Evolutionary conservation across 2,329 filamentous ascomycete species (phyloP), one percentile per base, ranked within the genome.

Genomic region (Beauveria medogensis): DNA sequence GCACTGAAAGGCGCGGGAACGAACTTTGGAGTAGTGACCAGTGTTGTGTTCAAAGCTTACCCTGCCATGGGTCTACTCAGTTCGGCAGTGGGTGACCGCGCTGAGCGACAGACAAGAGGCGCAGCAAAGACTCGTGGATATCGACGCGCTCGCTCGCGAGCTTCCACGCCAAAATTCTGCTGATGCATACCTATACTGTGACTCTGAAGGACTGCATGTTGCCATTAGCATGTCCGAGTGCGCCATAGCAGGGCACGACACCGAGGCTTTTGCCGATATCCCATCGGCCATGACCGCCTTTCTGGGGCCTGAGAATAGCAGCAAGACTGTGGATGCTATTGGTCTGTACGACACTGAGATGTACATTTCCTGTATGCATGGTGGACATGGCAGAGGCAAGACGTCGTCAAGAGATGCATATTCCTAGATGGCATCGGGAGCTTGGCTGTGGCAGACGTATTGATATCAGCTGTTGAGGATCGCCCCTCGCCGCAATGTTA

Each of bases 381-480:
- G 80, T 26, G 83, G 83, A 0, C 82, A 87, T 56, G 75, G 75
- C 20, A 73, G 78, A 24, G 77, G 80, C 65, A 87, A 85, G 72
- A 87, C 82, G 0, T 86, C 80, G 10, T 78, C 74, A 87, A 87
- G 72, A 26, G 85, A 65, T 87, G 84, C 67, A 47, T 87, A 34
- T 87, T 88, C 65, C 69, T 88, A 8, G 81, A 80, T 62, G 0
- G 67, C 43, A 79, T 86, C 14, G 74, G 74, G 63, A 62, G 59
- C 55, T 41, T 2, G 2, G 58, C 69, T 2, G 44, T 82, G 1
- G 66, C 69, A 26, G 52, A 72, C 1, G 65, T 65, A 5, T 70
- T 88, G 50, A 60, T 78, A 16, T 61, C 66, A 2, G 81, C 83
- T 5, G 20, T 87, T 5, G 61, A 77, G 48, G 71, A 63, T 63